These are phyloP conservation scores for Arctium minus DNA, from an alignment of 129 eudicot species.

Conservation along the genomic window DNA sequence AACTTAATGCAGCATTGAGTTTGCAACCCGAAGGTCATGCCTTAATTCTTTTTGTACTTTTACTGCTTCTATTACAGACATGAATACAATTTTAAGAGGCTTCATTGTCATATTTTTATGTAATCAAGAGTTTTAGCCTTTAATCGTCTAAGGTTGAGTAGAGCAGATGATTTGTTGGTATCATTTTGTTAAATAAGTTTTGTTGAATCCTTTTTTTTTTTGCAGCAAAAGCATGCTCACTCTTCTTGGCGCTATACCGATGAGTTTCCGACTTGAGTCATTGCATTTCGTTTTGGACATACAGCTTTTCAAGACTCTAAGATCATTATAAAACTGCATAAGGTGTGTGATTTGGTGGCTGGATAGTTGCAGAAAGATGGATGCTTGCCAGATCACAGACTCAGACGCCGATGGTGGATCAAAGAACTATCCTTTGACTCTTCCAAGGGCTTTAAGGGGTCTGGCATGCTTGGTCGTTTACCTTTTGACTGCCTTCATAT, in stretches of 20 bases:
- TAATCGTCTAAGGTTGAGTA: background rate
- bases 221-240: slow-evolving; percentile 3
- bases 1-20: background rate
- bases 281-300: slow-evolving; percentile 9
- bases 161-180: background rate
- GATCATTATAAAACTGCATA: background rate
- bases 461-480: slow-evolving; percentile 52
- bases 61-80: background rate
- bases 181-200: background rate
- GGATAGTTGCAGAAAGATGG: slow-evolving; percentile 35
- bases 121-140: background rate
- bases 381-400: slow-evolving; percentile 24
- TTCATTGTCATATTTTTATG: background rate
- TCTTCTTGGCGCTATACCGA: background rate
- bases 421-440: slow-evolving; percentile 55
- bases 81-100: background rate
- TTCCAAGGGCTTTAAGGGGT: slow-evolving; percentile 65
- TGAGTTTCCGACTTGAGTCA: background rate
- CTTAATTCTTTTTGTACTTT: background rate
- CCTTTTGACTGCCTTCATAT: slow-evolving; percentile 67
- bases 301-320: background rate
- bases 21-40: background rate
- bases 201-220: background rate
- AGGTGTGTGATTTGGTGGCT: slow-evolving; percentile 5
- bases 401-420: slow-evolving; percentile 30